Conservation (phyloP, 495 filamentous ascomycete species). For the Trichocladium uniseriatum region DNA sequence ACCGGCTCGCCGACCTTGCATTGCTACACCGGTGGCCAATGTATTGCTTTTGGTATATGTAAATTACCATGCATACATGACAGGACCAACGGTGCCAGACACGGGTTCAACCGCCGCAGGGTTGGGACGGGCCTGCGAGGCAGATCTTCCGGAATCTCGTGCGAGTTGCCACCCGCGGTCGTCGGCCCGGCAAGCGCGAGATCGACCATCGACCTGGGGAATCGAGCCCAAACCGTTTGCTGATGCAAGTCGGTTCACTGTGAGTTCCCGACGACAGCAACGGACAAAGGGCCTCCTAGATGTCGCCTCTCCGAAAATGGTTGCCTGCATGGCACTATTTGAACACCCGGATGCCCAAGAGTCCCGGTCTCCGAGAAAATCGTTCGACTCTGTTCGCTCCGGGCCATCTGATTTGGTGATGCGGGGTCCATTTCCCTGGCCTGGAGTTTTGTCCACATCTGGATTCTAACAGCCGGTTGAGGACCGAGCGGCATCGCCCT, state of each 20-base stretch:
- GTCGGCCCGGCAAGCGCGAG: slow-evolving; percentile 3
- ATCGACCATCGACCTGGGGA: no score
- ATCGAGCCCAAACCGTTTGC: no score
- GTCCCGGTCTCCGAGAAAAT: background rate
- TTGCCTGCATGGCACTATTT: slow-evolving; percentile 14
- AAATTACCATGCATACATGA: slow-evolving; percentile 7
- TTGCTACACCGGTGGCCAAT: slow-evolving; percentile 8
- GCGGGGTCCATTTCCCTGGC: background rate
- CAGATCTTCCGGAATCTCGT: slow-evolving; percentile 8
- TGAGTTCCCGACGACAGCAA: background rate
- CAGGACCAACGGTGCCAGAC: slow-evolving; percentile 5
- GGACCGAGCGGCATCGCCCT: background rate
- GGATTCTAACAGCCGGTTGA: slow-evolving; percentile 6
- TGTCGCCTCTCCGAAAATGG: slow-evolving; percentile 10
- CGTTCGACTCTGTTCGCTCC: background rate
- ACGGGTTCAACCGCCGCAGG: slow-evolving; percentile 12
- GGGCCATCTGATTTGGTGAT: background rate
- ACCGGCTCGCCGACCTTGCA: slow-evolving; percentile 1
- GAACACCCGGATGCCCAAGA: background rate
- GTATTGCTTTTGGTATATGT: background rate
- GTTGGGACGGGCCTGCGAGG: slow-evolving; percentile 5
- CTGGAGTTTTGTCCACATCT: background rate
- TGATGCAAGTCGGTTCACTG: no score
- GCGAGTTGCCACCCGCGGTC: slow-evolving; percentile 5
- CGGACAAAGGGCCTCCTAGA: background rate